A percentile compares a stretch with the other conserved stretches of the same genome.
These are phyloP conservation scores for Mycena vitilis DNA, from an alignment of 768 basidiomycete genomes.

Conservation along the genomic window DNA sequence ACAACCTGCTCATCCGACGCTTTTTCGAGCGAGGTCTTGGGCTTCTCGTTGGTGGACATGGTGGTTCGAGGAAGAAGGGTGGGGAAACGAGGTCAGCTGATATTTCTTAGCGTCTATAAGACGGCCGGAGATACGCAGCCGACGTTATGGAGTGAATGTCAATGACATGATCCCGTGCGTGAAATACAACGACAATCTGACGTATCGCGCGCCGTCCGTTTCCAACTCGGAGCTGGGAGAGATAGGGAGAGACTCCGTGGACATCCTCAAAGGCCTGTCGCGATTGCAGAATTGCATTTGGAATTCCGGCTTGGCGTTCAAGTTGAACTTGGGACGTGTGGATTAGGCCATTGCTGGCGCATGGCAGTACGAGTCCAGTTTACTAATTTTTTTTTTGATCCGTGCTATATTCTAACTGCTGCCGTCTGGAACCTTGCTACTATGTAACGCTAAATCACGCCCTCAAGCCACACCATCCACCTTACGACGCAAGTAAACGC, in stretches of 20 bases:
- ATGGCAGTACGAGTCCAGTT: no score
- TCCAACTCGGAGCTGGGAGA: neutral
- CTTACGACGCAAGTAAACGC: no score
- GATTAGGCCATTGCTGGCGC: no score
- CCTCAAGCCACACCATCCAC: no score
- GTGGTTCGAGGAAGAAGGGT: slow-evolving; percentile 17
- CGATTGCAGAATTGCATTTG: no score
- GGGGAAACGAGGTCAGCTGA: slow-evolving; percentile 18
- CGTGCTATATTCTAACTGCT: no score
- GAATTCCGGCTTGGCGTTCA: neutral
- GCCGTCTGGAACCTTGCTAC: no score
- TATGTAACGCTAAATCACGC: no score
- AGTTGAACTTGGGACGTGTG: neutral
- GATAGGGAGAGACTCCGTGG: no score
- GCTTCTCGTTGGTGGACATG: slow-evolving; percentile 30
- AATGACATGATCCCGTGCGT: slow-evolving; percentile 19
- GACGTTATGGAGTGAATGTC: neutral
- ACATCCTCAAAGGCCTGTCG: no score
- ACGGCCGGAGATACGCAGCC: neutral
- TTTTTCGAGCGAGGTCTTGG: slow-evolving; percentile 34
- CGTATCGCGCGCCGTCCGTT: neutral
- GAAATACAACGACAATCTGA: neutral
- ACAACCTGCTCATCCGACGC: slow-evolving; percentile 25
- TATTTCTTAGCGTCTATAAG: slow-evolving; percentile 1
- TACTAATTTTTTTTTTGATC: no score